phyloP scores from a whole-genome alignment of 768 basidiomycete genomes.

The Phlegmacium glaucopus region DNA sequence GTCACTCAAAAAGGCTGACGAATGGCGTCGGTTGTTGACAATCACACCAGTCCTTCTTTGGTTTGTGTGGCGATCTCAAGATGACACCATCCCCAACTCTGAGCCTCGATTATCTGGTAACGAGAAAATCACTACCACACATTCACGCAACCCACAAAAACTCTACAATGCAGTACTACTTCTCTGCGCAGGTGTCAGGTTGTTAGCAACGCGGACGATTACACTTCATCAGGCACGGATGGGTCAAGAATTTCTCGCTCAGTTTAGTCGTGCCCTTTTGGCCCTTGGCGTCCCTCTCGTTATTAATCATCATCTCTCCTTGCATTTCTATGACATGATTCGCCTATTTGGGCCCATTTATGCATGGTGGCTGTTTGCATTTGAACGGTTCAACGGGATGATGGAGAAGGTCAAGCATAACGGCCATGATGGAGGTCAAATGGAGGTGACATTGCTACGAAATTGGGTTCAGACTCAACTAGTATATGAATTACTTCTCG shows the following conservation, averaged over 20 bases:
- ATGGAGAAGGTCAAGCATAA: conserved; percentile 28
- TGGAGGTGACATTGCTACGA: conserved; percentile 27
- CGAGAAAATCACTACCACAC: conserved; percentile 7
- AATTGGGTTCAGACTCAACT: conserved; percentile 26
- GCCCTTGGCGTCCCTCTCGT: conserved; percentile 12
- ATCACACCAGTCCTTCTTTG: conserved; percentile 25
- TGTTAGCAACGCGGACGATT: conserved; percentile 17
- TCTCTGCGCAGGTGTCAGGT: conserved; percentile 15
- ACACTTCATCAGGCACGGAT: conserved; percentile 17
- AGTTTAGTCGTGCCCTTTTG: conserved; percentile 14
- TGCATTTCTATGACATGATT: conserved; percentile 21
- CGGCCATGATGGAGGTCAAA: conserved; percentile 24
- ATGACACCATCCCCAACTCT: conserved; percentile 16
- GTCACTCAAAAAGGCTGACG: conserved; percentile 29
- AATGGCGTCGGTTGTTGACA: conserved; percentile 24
- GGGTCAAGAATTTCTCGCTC: conserved; percentile 18
- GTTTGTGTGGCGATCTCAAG: conserved; percentile 19
- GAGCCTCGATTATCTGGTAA: conserved; percentile 16
- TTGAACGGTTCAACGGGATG: conserved; percentile 32
- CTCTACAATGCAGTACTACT: conserved; percentile 13
- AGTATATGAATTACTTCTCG: conserved; percentile 18
- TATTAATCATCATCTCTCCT: conserved; percentile 27
- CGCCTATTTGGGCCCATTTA: conserved; percentile 27
- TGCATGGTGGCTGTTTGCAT: conserved; percentile 33
- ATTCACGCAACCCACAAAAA: conserved; percentile 9